phyloP scores from a whole-genome alignment of 2,329 filamentous ascomycete species.

The Microsporum ferrugineum region DNA sequence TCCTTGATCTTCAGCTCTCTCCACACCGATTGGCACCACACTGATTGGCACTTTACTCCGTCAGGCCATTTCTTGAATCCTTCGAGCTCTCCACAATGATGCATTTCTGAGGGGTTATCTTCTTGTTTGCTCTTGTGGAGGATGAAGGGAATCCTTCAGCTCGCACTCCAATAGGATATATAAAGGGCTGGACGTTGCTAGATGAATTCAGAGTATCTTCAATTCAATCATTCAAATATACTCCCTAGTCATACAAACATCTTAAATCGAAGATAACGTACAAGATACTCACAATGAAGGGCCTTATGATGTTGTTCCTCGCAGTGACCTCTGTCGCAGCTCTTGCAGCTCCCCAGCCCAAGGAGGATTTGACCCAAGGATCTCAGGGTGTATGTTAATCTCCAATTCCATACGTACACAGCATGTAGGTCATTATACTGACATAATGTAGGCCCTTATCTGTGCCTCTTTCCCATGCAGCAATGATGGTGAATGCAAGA shows the following conservation, averaged over 20 bases:
- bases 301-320: constrained; percentile 4
- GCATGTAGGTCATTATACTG: background rate
- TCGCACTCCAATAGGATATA: background rate
- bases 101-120: background rate
- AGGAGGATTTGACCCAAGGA: background rate
- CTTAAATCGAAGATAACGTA: background rate
- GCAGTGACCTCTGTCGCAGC: constrained; percentile 5
- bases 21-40: background rate
- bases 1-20: background rate
- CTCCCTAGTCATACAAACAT: background rate
- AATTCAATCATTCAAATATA: background rate
- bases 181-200: background rate
- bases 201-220: background rate
- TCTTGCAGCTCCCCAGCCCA: constrained; percentile 1
- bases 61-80: background rate
- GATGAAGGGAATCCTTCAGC: background rate
- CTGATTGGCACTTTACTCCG: background rate
- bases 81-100: background rate
- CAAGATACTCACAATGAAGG: constrained; percentile 3
- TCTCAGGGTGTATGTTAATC: constrained; percentile 4
- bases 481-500: constrained; percentile 3
- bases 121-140: background rate
- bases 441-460: background rate
- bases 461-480: constrained; percentile 3
- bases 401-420: background rate